Evolutionary conservation across 371 early-diverging fungal species (phyloP), one percentile per base, ranked within the genome.

Genomic region (Mucor ambiguus): DNA sequence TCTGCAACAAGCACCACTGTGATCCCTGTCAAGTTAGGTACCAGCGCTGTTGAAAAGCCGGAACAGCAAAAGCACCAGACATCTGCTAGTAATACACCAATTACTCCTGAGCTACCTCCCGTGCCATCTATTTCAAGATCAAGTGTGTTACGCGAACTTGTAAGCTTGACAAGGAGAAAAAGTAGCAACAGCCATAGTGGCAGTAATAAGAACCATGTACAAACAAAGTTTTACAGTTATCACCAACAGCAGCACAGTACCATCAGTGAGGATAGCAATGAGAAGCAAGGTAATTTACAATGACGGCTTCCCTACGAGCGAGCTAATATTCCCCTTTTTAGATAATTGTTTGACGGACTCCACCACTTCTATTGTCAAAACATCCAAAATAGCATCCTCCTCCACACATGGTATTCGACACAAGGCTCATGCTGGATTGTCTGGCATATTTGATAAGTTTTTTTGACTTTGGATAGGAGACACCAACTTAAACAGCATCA

Each of bases 91-190:
- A 28, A n/a, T 3, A 30, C 18, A 37, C n/a, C 63, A 7, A 37
- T 41, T 54, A 60, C 35, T 22, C 60, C 59, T 55, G 56, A 46
- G 14, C n/a, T 63, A 0, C 74, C 74, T 20, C 71, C 76, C 35
- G 35, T 68, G 32, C 80, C 80, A 11, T 61, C 74, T 30, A 67
- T 77, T 33, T 80, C 80, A 12, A 67, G 76, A 12, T 80, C 80
- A 3, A 77, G 63, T 33, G 67, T 80, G 46, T 55, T 80, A 26
- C 72, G 71, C 22, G 80, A 80, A 28, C 61, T 77, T 55, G 77
- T 75, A 37, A 73, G 76, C 35, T 35, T 80, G 16, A 69, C 72
- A 29, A 71, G 74, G 58, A 57, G 80, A 55, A 69, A 72, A 29
- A 80, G 75, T 29, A 67, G 67, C 49, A 26, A 38, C 2, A 22